These are phyloP conservation scores for Fusarium fracticaudum DNA, from an alignment of 2,329 filamentous ascomycete species.

Conservation along the genomic window DNA sequence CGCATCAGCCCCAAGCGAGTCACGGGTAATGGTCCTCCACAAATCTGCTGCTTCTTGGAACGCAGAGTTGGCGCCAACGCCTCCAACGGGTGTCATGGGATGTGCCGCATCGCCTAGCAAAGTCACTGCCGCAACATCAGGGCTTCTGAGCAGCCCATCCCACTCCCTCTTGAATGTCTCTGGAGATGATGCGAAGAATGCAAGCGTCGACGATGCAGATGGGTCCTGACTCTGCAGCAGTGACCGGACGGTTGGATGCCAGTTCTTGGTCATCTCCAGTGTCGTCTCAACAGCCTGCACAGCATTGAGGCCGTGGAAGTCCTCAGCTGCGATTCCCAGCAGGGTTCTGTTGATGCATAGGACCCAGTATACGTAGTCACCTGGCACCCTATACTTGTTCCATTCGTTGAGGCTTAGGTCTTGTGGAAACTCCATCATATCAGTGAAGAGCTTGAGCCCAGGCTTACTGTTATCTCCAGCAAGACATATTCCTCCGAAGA, in stretches of 20 bases:
- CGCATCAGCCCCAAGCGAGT: rapidly evolving
- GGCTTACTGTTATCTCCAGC: neutral
- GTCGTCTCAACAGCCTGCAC: neutral
- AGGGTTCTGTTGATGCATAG: neutral
- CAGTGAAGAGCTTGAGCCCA: neutral
- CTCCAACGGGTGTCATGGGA: neutral
- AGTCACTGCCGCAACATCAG: neutral
- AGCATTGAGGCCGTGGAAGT: neutral
- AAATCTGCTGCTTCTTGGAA: neutral
- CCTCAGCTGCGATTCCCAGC: neutral
- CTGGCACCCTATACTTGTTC: neutral
- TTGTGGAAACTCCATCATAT: neutral
- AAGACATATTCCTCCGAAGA: neutral
- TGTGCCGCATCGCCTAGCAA: neutral
- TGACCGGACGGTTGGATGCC: neutral
- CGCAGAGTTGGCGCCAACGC: neutral
- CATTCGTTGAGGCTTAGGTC: neutral
- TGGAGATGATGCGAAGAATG: neutral
- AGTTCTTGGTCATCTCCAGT: neutral
- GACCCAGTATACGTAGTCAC: neutral
- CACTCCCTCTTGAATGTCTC: neutral
- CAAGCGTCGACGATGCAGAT: neutral
- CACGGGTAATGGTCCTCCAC: rapidly evolving
- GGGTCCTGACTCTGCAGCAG: neutral
- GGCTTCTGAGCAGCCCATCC: rapidly evolving